Base-by-base conservation (phyloP, 192 early-diverging fungal species). In the Coemansia sp. region DNA sequence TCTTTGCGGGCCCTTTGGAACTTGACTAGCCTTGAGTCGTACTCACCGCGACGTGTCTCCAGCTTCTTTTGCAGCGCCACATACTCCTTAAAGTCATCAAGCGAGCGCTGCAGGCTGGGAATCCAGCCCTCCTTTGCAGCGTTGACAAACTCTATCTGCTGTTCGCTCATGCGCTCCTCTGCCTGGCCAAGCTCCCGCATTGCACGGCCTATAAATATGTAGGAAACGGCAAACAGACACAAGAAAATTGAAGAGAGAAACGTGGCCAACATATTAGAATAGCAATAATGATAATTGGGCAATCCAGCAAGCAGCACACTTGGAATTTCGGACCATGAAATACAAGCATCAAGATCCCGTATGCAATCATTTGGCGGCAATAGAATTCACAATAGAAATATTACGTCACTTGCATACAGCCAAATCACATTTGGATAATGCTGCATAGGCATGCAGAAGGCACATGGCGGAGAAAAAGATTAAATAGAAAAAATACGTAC, bases 1-100 rank as follows among this genome's bases (percentile, higher is more conserved):
- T 96, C 94, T 82, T 95, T 96, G 78, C 95, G 94, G 54, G 87
- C 85, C 68, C 93, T 95, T 67, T 95, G 91, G n/a, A 92, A 87
- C 74, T 92, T 93, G 79, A 87, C 87, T 26, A 91, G 73, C 78
- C 95, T 98, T 43, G 91, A 88, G 78, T 99, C 97, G 80, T 94
- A 97, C 61, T 99, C 95, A 52, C 92, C 79, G 57, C 97, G 87
- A 48, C 95, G 85, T 63, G 91, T 88, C 55, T 94, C 92, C 8
- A 97, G 84, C 79, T 97, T 98, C 72, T 87, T 91, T 69, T 94
- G 89, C 62, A 95, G 66, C 18, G 83, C 61, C 60, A 90, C 75
- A 41, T 76, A 84, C 62, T 83, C 72, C 57, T 78, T 83, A 59
- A 78, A 83, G 64, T 78, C 81, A 63, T 79, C 83, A 22, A 89